These are phyloP conservation scores for Mercurialis annua DNA, from an alignment of 345 rosid genomes.

Conservation along the genomic window DNA sequence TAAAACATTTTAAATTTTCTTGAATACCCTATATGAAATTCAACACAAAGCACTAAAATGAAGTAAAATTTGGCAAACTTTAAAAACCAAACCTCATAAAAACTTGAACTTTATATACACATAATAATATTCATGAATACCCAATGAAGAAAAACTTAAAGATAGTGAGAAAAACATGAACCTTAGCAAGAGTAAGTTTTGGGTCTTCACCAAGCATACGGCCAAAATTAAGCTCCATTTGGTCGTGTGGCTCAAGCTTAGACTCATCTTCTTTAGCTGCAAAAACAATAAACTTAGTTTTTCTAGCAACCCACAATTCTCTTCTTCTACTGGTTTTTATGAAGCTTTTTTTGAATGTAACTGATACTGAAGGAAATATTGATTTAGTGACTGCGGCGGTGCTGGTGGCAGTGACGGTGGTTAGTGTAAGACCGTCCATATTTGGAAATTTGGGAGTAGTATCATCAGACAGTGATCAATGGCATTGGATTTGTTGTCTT, in stretches of 20 bases:
- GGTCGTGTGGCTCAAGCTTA: constrained; percentile 63
- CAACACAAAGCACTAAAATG: too few relatives aligned
- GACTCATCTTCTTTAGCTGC: constrained; percentile 60
- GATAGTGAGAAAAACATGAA: constrained; percentile 7
- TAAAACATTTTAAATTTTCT: not conserved
- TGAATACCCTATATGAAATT: not conserved
- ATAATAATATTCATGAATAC: not conserved
- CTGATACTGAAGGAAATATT: constrained; percentile 20
- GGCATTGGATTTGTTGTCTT: constrained; percentile 3
- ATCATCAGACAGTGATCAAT: constrained; percentile 16
- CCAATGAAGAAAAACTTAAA: not conserved
- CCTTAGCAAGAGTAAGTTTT: constrained; percentile 90
- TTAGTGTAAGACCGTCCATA: constrained; percentile 57
- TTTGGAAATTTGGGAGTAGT: constrained; percentile 9
- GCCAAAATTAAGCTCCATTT: constrained; percentile 92
- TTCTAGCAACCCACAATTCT: constrained; percentile 24
- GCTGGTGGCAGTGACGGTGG: constrained; percentile 35
- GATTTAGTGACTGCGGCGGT: constrained; percentile 12
- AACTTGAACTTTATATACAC: not conserved
- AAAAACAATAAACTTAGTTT: constrained; percentile 36
- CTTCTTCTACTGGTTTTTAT: constrained; percentile 11
- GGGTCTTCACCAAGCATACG: constrained; percentile 89
- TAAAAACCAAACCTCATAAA: not conserved
- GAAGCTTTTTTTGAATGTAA: constrained; percentile 19
- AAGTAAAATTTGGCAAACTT: too few relatives aligned